These are phyloP conservation scores for Xylaria castorea DNA, from an alignment of 495 filamentous ascomycete genomes.

Conservation along the genomic window DNA sequence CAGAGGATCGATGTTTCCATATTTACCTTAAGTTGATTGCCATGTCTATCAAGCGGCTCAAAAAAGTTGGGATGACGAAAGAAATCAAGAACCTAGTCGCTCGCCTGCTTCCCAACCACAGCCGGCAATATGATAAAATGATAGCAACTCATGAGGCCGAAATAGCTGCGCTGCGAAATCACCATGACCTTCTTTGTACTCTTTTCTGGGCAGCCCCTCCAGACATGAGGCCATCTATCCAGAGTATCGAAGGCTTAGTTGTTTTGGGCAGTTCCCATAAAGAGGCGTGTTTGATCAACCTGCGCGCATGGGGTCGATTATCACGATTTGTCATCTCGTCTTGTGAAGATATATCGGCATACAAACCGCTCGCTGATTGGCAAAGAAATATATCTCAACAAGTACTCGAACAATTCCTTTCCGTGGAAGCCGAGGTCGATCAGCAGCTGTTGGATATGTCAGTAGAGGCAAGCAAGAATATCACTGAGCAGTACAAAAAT, in stretches of 20 bases:
- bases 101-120: slow-evolving; percentile 87
- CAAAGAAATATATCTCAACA: slow-evolving; percentile 61
- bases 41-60: slow-evolving; percentile 68
- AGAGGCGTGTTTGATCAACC: slow-evolving; percentile 82
- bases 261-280: slow-evolving; percentile 78
- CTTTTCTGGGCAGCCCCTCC: slow-evolving; percentile 86
- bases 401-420: slow-evolving; percentile 56
- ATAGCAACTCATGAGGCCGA: slow-evolving; percentile 73
- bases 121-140: slow-evolving; percentile 85
- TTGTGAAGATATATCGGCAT: slow-evolving; percentile 55
- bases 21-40: slow-evolving; percentile 89
- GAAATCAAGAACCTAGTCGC: slow-evolving; percentile 78
- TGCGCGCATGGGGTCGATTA: slow-evolving; percentile 82
- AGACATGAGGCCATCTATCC: slow-evolving; percentile 69
- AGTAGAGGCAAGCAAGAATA: slow-evolving; percentile 41
- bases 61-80: slow-evolving; percentile 64
- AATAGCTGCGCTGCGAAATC: slow-evolving; percentile 86
- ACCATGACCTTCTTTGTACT: slow-evolving; percentile 90
- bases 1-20: slow-evolving; percentile 87
- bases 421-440: slow-evolving; percentile 56
- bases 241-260: slow-evolving; percentile 79
- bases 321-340: slow-evolving; percentile 75
- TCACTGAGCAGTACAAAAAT: slow-evolving; percentile 48
- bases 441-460: slow-evolving; percentile 53
- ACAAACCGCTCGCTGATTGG: slow-evolving; percentile 73